These are phyloP conservation scores for Talaromyces sp. DNA, from an alignment of 2,329 filamentous ascomycete species.

Conservation along the genomic window DNA sequence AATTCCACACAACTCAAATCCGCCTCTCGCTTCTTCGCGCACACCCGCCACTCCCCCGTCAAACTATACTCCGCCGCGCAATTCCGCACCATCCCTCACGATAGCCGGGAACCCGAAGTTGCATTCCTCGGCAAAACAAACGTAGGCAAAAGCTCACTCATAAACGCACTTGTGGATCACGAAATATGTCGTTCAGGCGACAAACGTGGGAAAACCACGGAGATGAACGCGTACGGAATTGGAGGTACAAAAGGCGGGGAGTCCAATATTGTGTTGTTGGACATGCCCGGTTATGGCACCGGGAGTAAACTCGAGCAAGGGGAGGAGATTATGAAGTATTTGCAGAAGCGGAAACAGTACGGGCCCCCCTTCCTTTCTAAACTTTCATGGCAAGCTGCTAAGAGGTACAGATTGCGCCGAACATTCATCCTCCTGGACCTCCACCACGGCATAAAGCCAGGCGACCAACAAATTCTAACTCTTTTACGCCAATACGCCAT, in stretches of 20 bases:
- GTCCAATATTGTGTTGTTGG: constrained; percentile 57
- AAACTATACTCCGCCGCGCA: constrained; percentile 59
- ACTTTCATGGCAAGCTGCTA: background rate
- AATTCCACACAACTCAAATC: constrained; percentile 43
- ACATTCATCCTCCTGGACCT: constrained; percentile 65
- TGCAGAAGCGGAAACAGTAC: constrained; percentile 59
- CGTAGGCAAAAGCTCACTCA: constrained; percentile 64
- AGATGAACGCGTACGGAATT: constrained; percentile 65
- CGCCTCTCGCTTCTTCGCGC: constrained; percentile 47
- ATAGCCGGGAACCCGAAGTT: constrained; percentile 56
- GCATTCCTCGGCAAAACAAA: constrained; percentile 68
- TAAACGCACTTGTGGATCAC: constrained; percentile 61
- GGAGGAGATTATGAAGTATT: constrained; percentile 64
- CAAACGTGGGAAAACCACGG: constrained; percentile 59
- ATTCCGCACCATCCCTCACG: constrained; percentile 58
- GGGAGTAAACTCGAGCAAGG: constrained; percentile 63
- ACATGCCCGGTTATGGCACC: constrained; percentile 70
- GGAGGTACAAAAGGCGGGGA: constrained; percentile 47
- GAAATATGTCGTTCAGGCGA: constrained; percentile 55
- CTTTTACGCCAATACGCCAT: constrained; percentile 57
- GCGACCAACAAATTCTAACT: constrained; percentile 56
- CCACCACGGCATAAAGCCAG: constrained; percentile 60
- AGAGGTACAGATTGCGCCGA: constrained; percentile 48
- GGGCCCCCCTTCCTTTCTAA: constrained; percentile 20
- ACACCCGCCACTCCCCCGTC: constrained; percentile 47